Conservation (phyloP, 805 yeast species). For the Maudiozyma turicensis region DNA sequence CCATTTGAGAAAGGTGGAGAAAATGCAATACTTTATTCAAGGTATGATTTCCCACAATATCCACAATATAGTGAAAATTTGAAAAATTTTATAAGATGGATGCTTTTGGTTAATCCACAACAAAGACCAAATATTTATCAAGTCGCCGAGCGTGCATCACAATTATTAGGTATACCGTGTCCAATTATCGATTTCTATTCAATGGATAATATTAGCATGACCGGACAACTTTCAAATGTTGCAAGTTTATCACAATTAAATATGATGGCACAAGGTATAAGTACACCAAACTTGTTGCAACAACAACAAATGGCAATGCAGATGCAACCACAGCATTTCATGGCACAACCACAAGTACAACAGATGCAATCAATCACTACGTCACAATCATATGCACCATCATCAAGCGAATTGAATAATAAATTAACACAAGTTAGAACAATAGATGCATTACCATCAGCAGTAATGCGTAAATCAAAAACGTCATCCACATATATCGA, state of each 20-base stretch:
- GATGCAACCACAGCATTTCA: background rate
- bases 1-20: constrained; percentile 69
- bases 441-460: background rate
- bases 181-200: constrained; percentile 33
- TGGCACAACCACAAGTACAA: background rate
- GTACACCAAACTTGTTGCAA: background rate
- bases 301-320: background rate
- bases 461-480: background rate
- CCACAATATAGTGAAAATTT: constrained; percentile 54
- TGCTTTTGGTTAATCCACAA: constrained; percentile 56
- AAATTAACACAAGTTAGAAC: background rate
- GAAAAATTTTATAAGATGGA: constrained; percentile 52
- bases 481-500: background rate
- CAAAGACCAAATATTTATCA: constrained; percentile 69
- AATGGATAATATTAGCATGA: background rate
- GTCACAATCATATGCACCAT: background rate
- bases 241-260: constrained; percentile 1
- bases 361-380: background rate
- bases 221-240: background rate
- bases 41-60: constrained; percentile 40
- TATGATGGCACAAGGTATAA: background rate
- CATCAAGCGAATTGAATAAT: background rate
- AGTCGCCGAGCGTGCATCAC: constrained; percentile 55
- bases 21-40: constrained; percentile 49
- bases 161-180: constrained; percentile 43